Evolutionary conservation across 805 yeast species (phyloP), one percentile per base, ranked within the genome.

Genomic region (Isabelozyma heimii): DNA sequence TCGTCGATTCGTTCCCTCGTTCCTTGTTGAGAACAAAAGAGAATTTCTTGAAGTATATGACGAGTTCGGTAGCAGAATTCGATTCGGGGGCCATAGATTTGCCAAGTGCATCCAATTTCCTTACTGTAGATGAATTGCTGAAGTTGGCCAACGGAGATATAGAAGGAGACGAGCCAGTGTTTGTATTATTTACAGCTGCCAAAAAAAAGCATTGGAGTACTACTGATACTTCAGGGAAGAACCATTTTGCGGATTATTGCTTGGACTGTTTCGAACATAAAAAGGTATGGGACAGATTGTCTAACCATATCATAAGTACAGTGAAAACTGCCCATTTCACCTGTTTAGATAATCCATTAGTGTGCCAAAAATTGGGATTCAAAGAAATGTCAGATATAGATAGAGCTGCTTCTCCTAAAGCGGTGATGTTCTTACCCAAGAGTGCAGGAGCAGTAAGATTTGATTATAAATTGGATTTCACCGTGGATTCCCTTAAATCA

Each of bases 141-240:
- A 63, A 72, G 12, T 55, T 83, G 5, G 66, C 85, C 8, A 78
- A 79, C 0, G 89, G 89, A 1, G 71, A 76, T 14, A 60, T 60
- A 6, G 37, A 26, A 14, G 24, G 13, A 16, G 60, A 65, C 1
- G 66, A 67, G 26, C 88, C 92, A 2, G 65, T 72, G 47, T 66
- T 87, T 52, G 73, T 87, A 3, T 77, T 87, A 13, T 83, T 87
- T 51, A 86, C 87, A 81, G 91, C 91, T 2, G 66, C 83, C 2
- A 63, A 75, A 5, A 72, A 75, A 42, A 63, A 76, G 27, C 69
- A 78, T 47, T 65, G 73, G 57, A 60, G 63, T 16, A 54, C 58
- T 13, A 58, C 62, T 12, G 74, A 70, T 17, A 53, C 55, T 16
- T 57, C 62, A 4, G 64, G 65, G 4, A 71, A 71, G 46, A 56